A percentile compares a stretch with the other conserved stretches of the same genome.
Evolutionary conservation across 495 filamentous ascomycete species (phyloP).

Genomic region (Jackrogersella multiformis): DNA sequence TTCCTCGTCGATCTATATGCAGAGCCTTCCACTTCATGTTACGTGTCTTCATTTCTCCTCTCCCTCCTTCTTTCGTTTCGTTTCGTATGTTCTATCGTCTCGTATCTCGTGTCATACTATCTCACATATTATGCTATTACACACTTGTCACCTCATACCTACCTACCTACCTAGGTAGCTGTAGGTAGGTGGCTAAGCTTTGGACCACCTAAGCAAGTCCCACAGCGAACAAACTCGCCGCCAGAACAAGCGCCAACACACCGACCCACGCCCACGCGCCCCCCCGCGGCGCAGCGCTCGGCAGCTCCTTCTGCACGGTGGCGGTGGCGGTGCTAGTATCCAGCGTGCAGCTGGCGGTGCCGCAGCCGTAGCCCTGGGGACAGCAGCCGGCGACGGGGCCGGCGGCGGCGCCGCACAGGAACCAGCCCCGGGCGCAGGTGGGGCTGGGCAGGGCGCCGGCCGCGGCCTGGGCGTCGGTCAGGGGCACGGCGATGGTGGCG

Average conservation of each 20-base stretch:
- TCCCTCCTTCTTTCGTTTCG: not conserved
- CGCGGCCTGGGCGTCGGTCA: constrained; percentile 51
- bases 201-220: not conserved
- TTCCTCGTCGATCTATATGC: constrained; percentile 13
- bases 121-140: no score
- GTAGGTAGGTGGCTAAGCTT: not conserved
- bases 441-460: constrained; percentile 44
- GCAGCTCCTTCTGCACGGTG: constrained; percentile 68
- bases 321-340: constrained; percentile 53
- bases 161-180: no score
- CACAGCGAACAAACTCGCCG: not conserved
- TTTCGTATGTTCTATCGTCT: not conserved
- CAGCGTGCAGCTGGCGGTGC: constrained; percentile 71
- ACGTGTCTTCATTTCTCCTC: not conserved
- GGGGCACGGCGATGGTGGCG: constrained; percentile 73
- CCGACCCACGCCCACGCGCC: not conserved
- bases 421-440: constrained; percentile 81
- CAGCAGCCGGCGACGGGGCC: constrained; percentile 78
- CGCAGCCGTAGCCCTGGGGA: constrained; percentile 77
- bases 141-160: no score
- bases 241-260: not conserved
- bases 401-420: constrained; percentile 65
- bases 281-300: constrained; percentile 27
- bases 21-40: not conserved
- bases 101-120: not conserved